A percentile compares a stretch with the other conserved stretches of the same genome.
Conservation (phyloP, 2,329 filamentous ascomycete genomes). For the Dactylonectria estremocensis region DNA sequence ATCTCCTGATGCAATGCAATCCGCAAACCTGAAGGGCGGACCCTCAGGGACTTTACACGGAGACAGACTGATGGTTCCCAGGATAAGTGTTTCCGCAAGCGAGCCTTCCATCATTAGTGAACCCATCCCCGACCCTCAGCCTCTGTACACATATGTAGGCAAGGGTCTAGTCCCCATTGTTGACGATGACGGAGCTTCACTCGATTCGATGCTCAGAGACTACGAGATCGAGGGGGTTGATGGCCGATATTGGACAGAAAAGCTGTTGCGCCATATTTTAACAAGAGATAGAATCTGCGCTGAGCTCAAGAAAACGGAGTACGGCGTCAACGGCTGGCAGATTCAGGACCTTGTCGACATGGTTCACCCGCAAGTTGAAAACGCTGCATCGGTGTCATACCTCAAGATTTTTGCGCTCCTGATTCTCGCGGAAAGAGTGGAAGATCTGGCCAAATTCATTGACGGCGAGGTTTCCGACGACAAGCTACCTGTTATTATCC, state of each 20-base stretch:
- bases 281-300: neutral
- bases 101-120: no score
- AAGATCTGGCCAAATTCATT: conserved; percentile 10
- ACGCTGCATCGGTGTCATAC: neutral
- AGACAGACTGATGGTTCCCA: no score
- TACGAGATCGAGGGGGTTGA: conserved; percentile 3
- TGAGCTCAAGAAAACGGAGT: neutral
- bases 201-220: neutral
- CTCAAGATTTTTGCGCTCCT: conserved; percentile 18
- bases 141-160: no score
- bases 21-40: no score
- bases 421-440: neutral
- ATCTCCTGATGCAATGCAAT: no score
- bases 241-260: conserved; percentile 7
- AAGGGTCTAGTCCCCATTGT: no score
- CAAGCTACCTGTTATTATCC: neutral
- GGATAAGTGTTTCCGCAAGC: no score
- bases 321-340: no score
- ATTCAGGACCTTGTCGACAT: neutral
- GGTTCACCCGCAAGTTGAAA: neutral
- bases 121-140: no score
- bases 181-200: neutral
- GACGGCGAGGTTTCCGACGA: neutral
- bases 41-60: no score
- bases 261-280: conserved; percentile 12